Evolutionary conservation across 2,329 filamentous ascomycete species (phyloP).

Genomic region (Paraphoma chrysanthemicola): DNA sequence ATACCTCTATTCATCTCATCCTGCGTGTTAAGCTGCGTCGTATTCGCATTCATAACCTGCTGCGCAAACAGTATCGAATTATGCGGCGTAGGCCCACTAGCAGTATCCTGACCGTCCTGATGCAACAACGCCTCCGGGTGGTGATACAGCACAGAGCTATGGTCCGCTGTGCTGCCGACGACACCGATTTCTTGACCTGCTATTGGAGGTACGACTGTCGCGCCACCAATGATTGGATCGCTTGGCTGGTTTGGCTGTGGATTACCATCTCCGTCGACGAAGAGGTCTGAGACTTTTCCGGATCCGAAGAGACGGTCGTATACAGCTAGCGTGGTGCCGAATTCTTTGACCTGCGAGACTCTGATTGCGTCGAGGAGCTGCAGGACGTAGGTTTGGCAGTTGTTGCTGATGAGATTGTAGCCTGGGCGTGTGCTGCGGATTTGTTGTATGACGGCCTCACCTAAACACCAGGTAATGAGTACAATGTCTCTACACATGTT

Average conservation of each 20-base stretch:
- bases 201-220: conserved; percentile 3
- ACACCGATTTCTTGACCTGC: conserved; percentile 13
- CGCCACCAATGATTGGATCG: neutral
- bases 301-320: conserved; percentile 60
- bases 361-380: conserved; percentile 63
- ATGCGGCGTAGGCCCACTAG: conserved; percentile 29
- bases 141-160: neutral
- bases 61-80: conserved; percentile 59
- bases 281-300: conserved; percentile 61
- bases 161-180: conserved; percentile 8
- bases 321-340: conserved; percentile 62
- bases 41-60: conserved; percentile 63
- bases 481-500: neutral
- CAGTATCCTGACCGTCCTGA: conserved; percentile 3
- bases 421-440: conserved; percentile 58
- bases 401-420: conserved; percentile 67
- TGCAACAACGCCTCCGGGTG: conserved; percentile 1
- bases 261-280: conserved; percentile 45
- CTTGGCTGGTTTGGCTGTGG: conserved; percentile 21
- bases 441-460: conserved; percentile 61
- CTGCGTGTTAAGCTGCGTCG: conserved; percentile 55
- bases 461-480: conserved; percentile 34
- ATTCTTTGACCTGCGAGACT: conserved; percentile 58
- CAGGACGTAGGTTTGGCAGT: conserved; percentile 65
- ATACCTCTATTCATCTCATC: conserved; percentile 9